A percentile compares a stretch with the other conserved stretches of the same genome.
phyloP scores from a whole-genome alignment of 768 basidiomycete genomes.

The Ephemerocybe angulata region DNA sequence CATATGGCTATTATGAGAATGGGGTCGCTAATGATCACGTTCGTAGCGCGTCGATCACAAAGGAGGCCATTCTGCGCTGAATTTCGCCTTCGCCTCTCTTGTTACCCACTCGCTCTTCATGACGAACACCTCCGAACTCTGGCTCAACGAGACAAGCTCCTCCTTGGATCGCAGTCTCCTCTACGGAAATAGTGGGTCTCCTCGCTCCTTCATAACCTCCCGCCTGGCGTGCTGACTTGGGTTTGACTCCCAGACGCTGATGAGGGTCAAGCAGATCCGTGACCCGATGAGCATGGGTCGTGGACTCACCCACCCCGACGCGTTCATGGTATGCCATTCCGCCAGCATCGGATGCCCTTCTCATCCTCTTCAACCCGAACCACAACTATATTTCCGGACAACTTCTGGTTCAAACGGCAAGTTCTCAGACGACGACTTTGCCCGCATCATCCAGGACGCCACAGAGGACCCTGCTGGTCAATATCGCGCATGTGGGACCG shows the following conservation, averaged over 20 bases:
- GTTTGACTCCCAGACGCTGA: constrained; percentile 19
- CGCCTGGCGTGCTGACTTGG: neutral
- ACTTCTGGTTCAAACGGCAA: constrained; percentile 43
- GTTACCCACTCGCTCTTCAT: constrained; percentile 60
- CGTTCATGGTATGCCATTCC: constrained; percentile 55
- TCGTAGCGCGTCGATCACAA: constrained; percentile 39
- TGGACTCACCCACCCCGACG: constrained; percentile 51
- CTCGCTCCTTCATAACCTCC: neutral
- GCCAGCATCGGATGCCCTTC: constrained; percentile 49
- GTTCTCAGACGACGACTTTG: constrained; percentile 54
- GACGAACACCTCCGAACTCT: constrained; percentile 39
- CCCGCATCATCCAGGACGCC: constrained; percentile 41
- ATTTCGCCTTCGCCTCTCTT: constrained; percentile 65
- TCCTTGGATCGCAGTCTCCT: constrained; percentile 57
- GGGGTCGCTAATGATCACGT: constrained; percentile 12
- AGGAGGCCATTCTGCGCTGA: constrained; percentile 56
- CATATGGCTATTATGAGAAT: constrained; percentile 20
- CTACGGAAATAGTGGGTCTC: constrained; percentile 45
- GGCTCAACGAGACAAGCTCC: constrained; percentile 49
- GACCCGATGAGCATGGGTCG: constrained; percentile 41
- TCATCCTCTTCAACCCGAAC: constrained; percentile 55
- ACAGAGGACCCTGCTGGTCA: constrained; percentile 43
- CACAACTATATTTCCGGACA: constrained; percentile 58
- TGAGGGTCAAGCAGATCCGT: constrained; percentile 39
- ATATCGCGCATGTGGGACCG: constrained; percentile 42